phyloP scores from a whole-genome alignment of 2,329 filamentous ascomycete species.

The Fusarium sp. region DNA sequence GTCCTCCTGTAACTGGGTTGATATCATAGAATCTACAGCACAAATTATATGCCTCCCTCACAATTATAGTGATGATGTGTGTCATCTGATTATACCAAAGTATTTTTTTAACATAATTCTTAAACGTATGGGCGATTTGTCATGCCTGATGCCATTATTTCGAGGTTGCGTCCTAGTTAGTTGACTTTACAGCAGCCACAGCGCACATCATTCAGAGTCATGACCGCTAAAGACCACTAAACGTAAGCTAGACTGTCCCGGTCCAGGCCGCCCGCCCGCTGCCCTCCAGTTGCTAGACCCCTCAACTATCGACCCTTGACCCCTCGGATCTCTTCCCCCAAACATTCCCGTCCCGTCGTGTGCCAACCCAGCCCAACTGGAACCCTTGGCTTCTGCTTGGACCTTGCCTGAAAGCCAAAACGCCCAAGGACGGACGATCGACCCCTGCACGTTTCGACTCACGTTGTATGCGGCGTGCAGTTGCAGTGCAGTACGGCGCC shows the following conservation, averaged over 20 bases:
- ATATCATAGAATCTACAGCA: too few relatives aligned
- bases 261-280: slow-evolving; percentile 41
- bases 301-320: slow-evolving; percentile 21
- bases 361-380: slow-evolving; percentile 18
- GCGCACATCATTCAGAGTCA: slow-evolving; percentile 5
- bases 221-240: slow-evolving; percentile 15
- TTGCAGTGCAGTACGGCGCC: slow-evolving; percentile 9
- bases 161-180: background rate
- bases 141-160: background rate
- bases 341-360: slow-evolving; percentile 21
- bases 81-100: too few relatives aligned
- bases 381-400: slow-evolving; percentile 6
- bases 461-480: slow-evolving; percentile 5
- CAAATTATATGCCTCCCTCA: too few relatives aligned
- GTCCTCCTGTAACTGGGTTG: too few relatives aligned
- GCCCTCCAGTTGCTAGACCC: slow-evolving; percentile 26
- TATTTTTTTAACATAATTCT: too few relatives aligned
- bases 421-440: slow-evolving; percentile 21
- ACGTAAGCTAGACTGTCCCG: slow-evolving; percentile 14
- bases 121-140: too few relatives aligned
- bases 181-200: slow-evolving; percentile 19
- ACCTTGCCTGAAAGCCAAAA: slow-evolving; percentile 26
- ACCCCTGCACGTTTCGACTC: slow-evolving; percentile 40
- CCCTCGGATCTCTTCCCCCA: slow-evolving; percentile 22
- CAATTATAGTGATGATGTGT: too few relatives aligned